A percentile compares a stretch with the other conserved stretches of the same genome.
phyloP scores from a whole-genome alignment of 192 early-diverging fungal genomes.

The Entomortierella lignicola region DNA sequence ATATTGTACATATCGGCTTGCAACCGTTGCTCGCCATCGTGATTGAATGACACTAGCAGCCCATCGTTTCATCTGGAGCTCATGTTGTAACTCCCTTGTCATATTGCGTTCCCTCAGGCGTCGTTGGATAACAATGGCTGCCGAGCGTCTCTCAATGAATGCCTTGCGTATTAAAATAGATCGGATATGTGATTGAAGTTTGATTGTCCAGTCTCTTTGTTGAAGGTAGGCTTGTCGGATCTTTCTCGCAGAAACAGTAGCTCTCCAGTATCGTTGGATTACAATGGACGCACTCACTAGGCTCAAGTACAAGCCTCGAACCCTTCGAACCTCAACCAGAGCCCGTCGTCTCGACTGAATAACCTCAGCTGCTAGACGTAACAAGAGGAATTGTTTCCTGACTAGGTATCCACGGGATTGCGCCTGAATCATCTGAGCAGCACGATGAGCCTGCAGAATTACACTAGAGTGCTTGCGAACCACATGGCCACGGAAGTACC shows the following conservation, averaged over 20 bases:
- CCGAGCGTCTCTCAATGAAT: constrained; percentile 19
- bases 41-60: constrained; percentile 42
- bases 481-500: constrained; percentile 27
- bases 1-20: constrained; percentile 14
- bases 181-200: constrained; percentile 28
- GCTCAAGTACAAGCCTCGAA: constrained; percentile 15
- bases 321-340: constrained; percentile 17
- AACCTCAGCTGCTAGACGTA: constrained; percentile 30
- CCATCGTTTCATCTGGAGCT: constrained; percentile 19
- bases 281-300: constrained; percentile 19
- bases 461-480: constrained; percentile 9
- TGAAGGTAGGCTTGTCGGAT: constrained; percentile 26
- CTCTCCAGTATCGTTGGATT: constrained; percentile 45
- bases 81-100: not conserved
- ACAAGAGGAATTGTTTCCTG: constrained; percentile 26
- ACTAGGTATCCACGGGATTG: constrained; percentile 29
- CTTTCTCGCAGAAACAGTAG: constrained; percentile 3
- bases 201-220: constrained; percentile 10
- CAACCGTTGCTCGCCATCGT: constrained; percentile 28
- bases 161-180: constrained; percentile 6
- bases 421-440: constrained; percentile 28
- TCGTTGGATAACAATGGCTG: constrained; percentile 33
- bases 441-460: constrained; percentile 12
- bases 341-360: constrained; percentile 32
- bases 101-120: constrained; percentile 1